Percentiles rank a stretch among this genome's conserved stretches.
Conservation (phyloP, 2,329 filamentous ascomycete species). For the Venturia asperata region DNA sequence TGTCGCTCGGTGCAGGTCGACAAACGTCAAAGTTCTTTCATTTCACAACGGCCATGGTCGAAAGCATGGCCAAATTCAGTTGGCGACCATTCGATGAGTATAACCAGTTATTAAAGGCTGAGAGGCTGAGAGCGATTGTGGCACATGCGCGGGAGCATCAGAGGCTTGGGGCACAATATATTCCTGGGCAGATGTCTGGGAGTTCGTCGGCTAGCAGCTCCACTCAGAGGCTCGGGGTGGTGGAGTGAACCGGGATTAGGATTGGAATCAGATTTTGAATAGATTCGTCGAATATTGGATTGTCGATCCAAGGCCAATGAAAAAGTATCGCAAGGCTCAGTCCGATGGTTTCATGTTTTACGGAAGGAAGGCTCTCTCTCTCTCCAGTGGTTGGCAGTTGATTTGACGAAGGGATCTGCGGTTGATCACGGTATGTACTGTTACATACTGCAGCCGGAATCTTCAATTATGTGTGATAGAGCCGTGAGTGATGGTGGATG, state of each 20-base stretch:
- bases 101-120: neutral
- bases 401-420: too few species aligned
- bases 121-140: neutral
- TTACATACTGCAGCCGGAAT: too few species aligned
- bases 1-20: neutral
- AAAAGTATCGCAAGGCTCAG: too few species aligned
- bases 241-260: neutral
- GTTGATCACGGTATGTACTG: too few species aligned
- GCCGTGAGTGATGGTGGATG: too few species aligned
- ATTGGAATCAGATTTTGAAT: neutral
- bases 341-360: too few species aligned
- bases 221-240: neutral
- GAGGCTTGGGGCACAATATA: neutral
- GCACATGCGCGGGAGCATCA: neutral
- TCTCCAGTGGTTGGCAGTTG: too few species aligned
- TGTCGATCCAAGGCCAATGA: too few species aligned
- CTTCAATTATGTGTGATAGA: too few species aligned
- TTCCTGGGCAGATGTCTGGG: neutral
- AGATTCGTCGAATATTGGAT: too few species aligned
- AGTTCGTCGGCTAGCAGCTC: neutral
- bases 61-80: neutral
- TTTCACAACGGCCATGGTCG: neutral
- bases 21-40: neutral
- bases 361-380: too few species aligned
- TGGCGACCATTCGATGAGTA: neutral